Conservation (phyloP, 2,329 filamentous ascomycete genomes). For the Lojkania enalia region DNA sequence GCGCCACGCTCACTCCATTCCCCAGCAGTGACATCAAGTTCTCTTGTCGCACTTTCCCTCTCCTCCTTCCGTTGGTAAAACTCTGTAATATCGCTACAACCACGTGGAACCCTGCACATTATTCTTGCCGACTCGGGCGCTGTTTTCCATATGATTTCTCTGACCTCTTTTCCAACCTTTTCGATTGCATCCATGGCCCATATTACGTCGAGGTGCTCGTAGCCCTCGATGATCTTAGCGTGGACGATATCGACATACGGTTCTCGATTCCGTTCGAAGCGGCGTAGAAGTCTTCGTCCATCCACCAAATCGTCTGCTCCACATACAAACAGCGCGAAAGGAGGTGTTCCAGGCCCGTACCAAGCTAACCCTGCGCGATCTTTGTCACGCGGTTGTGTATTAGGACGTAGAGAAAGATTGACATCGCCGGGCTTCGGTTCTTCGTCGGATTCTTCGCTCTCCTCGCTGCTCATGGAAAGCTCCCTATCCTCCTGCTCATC, state of each 20-base stretch:
- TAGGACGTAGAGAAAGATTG: neutral
- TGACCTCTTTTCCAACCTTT: constrained; percentile 78
- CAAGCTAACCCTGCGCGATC: constrained; percentile 62
- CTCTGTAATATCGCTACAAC: constrained; percentile 57
- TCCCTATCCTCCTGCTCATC: constrained; percentile 42
- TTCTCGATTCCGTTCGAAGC: constrained; percentile 77
- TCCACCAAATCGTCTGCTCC: constrained; percentile 85
- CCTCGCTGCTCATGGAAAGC: constrained; percentile 3
- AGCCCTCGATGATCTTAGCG: constrained; percentile 75
- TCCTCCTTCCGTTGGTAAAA: constrained; percentile 27
- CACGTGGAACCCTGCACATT: constrained; percentile 65
- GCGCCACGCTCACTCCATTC: constrained; percentile 37
- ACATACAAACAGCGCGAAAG: constrained; percentile 85
- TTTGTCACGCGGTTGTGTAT: constrained; percentile 42
- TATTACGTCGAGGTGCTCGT: constrained; percentile 92
- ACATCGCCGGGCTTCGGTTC: neutral
- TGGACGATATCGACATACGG: constrained; percentile 81
- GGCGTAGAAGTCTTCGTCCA: constrained; percentile 70
- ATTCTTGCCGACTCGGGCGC: constrained; percentile 58
- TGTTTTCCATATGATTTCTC: constrained; percentile 83
- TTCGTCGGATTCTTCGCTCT: neutral
- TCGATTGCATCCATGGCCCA: constrained; percentile 91
- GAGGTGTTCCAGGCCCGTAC: constrained; percentile 79
- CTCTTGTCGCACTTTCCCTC: constrained; percentile 23
- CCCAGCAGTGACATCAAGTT: constrained; percentile 32